Evolutionary conservation across 192 early-diverging fungal genomes (phyloP).

Genomic region (Coemansia sp.): DNA sequence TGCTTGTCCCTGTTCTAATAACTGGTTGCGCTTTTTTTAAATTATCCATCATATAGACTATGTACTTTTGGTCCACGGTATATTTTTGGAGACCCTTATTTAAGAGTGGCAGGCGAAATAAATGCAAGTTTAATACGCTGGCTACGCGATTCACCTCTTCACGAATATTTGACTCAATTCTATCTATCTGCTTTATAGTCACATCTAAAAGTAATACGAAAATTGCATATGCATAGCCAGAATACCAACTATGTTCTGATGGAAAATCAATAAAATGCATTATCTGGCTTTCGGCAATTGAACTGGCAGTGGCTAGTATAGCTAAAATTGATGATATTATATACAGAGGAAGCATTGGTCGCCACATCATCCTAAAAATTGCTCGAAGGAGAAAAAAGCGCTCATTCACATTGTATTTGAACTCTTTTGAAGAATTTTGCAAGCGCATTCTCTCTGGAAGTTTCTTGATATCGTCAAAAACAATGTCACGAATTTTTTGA

Average conservation of each 20-base stretch:
- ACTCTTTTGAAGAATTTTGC: neutral
- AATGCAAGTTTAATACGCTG: conserved; percentile 16
- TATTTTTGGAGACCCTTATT: conserved; percentile 5
- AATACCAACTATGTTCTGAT: conserved; percentile 8
- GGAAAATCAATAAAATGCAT: neutral
- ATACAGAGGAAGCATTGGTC: conserved; percentile 7
- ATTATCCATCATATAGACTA: too few species aligned
- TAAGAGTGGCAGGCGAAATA: conserved; percentile 28
- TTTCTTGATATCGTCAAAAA: conserved; percentile 18
- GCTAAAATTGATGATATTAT: neutral
- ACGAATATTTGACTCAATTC: neutral
- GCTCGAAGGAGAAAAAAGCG: neutral
- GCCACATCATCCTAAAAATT: conserved; percentile 12
- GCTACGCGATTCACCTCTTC: conserved; percentile 8
- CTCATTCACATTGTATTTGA: neutral
- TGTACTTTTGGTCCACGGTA: too few species aligned
- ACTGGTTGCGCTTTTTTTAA: too few species aligned
- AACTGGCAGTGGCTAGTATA: neutral
- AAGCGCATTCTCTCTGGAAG: neutral
- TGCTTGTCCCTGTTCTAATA: too few species aligned
- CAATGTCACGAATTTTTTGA: conserved; percentile 19
- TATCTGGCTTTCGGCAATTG: neutral
- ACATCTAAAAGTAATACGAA: too few species aligned
- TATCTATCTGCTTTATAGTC: conserved; percentile 5
- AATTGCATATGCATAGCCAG: conserved; percentile 8